Percentiles rank a stretch among this genome's conserved stretches.
Conservation (phyloP, 2,329 filamentous ascomycete species). For the Fusarium concolor region DNA sequence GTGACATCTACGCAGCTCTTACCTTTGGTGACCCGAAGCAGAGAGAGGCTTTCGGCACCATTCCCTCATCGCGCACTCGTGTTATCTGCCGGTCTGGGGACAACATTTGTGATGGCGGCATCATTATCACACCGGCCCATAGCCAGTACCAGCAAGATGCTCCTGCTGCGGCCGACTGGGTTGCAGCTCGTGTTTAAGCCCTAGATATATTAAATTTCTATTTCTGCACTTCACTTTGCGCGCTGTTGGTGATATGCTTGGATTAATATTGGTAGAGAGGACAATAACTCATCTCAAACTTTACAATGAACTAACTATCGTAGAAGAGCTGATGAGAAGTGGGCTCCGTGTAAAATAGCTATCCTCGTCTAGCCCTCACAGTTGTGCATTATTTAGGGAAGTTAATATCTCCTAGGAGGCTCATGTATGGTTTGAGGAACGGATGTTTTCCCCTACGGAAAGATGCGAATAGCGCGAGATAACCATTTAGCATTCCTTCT, state of each 20-base stretch:
- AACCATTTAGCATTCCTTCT: not conserved
- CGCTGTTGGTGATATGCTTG: too few species aligned
- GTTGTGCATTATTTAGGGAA: too few species aligned
- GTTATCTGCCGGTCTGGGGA: not conserved
- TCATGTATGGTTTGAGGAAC: not conserved
- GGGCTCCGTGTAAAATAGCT: too few species aligned
- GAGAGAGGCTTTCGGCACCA: not conserved
- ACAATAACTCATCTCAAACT: too few species aligned
- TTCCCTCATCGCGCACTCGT: not conserved
- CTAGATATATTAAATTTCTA: too few species aligned
- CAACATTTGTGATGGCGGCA: not conserved
- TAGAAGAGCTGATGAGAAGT: too few species aligned
- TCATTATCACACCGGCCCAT: too few species aligned
- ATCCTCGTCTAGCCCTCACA: too few species aligned
- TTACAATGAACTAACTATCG: too few species aligned
- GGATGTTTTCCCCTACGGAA: not conserved
- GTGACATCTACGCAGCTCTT: not conserved
- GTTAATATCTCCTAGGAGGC: not conserved
- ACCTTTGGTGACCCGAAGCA: not conserved
- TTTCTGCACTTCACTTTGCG: too few species aligned
- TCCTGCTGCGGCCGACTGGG: not conserved
- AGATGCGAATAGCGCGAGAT: not conserved
- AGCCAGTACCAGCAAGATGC: not conserved
- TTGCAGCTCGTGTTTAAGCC: not conserved
- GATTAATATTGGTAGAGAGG: too few species aligned